Base-by-base conservation (phyloP, 768 basidiomycete genomes). In the Pulveroboletus ravenelii region DNA sequence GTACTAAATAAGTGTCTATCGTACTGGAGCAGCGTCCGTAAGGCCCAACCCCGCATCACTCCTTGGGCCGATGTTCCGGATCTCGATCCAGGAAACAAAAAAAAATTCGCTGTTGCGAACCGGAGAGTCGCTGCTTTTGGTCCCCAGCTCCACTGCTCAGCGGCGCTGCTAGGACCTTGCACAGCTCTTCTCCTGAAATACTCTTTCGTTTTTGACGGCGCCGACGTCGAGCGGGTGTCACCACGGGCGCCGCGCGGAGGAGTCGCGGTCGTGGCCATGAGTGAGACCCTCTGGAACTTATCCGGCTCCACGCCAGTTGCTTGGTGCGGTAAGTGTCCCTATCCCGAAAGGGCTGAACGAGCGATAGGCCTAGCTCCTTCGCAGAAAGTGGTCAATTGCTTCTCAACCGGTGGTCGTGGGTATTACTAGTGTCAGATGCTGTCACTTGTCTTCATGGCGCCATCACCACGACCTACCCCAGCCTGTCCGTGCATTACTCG, bases 161-260 rank as follows among this genome's bases (percentile, higher is more conserved):
- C 64, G 64, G 65, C 64, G 61, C 52, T 58, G 53, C 52, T 43
- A 58, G 39, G 63, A 57, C 58, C 62, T 53, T 54, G 65, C 50
- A 55, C 54, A 46, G 52, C 53, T 29, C 35, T 48, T 34, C 43
- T 47, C 50, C 45, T 45, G 37, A 53, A 7, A 50, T n/a, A 41
- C 5, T 18, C 6, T 29, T 45, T 45, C 45, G 48, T 47, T 48
- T 53, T 50, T 52, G 34, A 53, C 47, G 32, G 42, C 59, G 38
- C 48, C 52, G 47, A 51, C 47, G 34, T 25, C 42, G 51, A 18
- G 45, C 50, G 52, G 46, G 38, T 41, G 31, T n/a, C 50, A 52
- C 30, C 30, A 12, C 59, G 50, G 30, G 30, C 48, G 40, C 45
- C 43, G 54, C 62, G 62, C 64, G 64, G 64, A 62, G 53, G 50